phyloP scores from a whole-genome alignment of 2,329 filamentous ascomycete genomes.

The Fusarium compactum region DNA sequence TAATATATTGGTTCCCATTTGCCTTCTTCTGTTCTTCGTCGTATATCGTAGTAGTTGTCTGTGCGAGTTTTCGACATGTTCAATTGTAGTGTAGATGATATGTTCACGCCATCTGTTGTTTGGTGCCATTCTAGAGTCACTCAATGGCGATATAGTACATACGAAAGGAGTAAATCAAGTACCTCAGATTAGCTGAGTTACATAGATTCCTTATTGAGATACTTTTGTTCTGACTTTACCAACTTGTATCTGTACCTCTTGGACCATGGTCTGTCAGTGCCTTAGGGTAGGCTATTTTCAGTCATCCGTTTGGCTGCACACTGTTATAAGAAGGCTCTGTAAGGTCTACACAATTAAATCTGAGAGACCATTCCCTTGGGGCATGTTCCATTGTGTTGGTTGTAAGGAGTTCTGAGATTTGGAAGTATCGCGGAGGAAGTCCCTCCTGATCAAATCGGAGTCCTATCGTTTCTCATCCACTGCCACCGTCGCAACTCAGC shows the following conservation, averaged over 20 bases:
- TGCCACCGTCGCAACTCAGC: background rate
- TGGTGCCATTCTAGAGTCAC: background rate
- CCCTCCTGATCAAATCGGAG: fast-evolving
- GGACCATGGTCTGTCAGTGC: background rate
- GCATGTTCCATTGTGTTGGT: background rate
- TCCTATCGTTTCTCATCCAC: background rate
- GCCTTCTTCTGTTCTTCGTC: background rate
- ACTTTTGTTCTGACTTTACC: background rate
- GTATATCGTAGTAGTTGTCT: too few species aligned
- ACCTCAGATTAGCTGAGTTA: background rate
- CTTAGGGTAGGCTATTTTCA: background rate
- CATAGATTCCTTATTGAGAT: background rate
- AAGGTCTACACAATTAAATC: background rate
- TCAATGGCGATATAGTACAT: background rate
- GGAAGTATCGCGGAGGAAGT: background rate
- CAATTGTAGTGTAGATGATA: background rate
- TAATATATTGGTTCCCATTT: background rate
- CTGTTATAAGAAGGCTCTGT: background rate
- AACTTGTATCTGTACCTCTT: background rate
- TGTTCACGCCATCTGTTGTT: background rate
- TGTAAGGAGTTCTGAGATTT: background rate
- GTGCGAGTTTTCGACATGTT: background rate
- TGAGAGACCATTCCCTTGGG: background rate
- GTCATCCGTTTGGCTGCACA: background rate
- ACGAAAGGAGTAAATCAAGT: background rate